Base-by-base conservation (phyloP, 1,139 yeast species). In the Blastobotrys malaysiensis region DNA sequence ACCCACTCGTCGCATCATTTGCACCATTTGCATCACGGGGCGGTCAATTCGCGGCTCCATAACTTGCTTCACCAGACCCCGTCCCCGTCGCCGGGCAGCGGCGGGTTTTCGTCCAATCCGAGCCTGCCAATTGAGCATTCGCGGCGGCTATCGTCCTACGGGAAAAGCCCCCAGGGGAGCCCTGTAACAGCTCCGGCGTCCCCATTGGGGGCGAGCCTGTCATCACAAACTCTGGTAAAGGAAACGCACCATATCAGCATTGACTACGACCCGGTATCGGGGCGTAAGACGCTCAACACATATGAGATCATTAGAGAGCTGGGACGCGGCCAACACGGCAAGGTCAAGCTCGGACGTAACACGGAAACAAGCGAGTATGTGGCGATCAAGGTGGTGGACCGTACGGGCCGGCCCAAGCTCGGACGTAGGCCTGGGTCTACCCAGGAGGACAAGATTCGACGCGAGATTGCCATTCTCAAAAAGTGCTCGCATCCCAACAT, bases 251-350 rank as follows among this genome's bases (percentile, higher is more conserved):
- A 80, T 57, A 90, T 95, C 5, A 82, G 80, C 49, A 78, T 93
- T 50, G 96, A 90, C 61, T 90, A 88, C 68, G 97, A 93, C 69
- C 98, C 98, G 0, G 80, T 87, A 2, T 84, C 88, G 2, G 85
- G 87, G 57, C 80, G 96, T 51, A 88, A 91, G 68, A 84, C 87
- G 26, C 77, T 95, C 58, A 95, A 95, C 71, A 85, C 96, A 0
- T 95, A 93, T 67, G 99, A 93, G 69, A 88, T 95, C 45, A 73
- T 91, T 44, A 76, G 79, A 47, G 98, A 93, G 70, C 77, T 95
- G 43, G 99, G 99, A 3, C 79, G 88, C 50, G 99, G 99, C 11
- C 97, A 93, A 69, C 99, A 93, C 70, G 99, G 99, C 16, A 91
- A 90, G 69, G 99, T 95, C 47, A 95, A 93, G 69, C 77, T 95